Evolutionary conservation across 495 filamentous ascomycete genomes (phyloP).

Genomic region (Neurospora terricola): DNA sequence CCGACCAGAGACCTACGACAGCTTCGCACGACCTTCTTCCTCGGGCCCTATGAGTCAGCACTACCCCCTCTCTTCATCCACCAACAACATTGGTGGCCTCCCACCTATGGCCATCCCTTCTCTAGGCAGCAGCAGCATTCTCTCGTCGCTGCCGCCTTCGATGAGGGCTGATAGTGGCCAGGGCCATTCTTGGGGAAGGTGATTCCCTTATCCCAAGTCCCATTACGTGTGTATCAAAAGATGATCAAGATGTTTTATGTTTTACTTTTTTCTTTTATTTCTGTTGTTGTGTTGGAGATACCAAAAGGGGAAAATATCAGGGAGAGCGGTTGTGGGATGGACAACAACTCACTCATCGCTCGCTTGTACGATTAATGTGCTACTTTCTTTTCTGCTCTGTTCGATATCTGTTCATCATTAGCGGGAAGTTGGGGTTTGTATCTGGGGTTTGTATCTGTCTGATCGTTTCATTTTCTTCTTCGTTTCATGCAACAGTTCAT

Average conservation of each 20-base stretch:
- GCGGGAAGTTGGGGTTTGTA: background rate
- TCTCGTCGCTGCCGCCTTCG: conserved; percentile 26
- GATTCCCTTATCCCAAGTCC: background rate
- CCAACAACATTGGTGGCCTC: conserved; percentile 14
- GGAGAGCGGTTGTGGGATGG: background rate
- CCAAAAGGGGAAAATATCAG: background rate
- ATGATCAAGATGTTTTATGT: background rate
- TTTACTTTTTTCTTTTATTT: background rate
- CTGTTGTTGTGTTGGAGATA: background rate
- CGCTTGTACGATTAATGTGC: background rate
- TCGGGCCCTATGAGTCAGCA: conserved; percentile 15
- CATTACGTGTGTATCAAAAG: background rate
- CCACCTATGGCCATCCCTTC: conserved; percentile 36
- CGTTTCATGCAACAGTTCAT: background rate
- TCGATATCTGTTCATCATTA: background rate
- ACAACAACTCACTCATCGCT: background rate
- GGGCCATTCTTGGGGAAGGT: background rate
- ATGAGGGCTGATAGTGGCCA: conserved; percentile 16
- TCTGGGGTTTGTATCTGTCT: background rate
- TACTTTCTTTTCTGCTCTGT: background rate
- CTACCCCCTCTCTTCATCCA: conserved; percentile 2
- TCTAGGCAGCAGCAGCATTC: conserved; percentile 21
- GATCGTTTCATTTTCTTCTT: background rate
- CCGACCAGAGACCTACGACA: conserved; percentile 31
- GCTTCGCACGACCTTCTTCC: conserved; percentile 9